Evolutionary conservation across 1,284 basidiomycete species (phyloP).

Genomic region (Boletellus deceptivus): DNA sequence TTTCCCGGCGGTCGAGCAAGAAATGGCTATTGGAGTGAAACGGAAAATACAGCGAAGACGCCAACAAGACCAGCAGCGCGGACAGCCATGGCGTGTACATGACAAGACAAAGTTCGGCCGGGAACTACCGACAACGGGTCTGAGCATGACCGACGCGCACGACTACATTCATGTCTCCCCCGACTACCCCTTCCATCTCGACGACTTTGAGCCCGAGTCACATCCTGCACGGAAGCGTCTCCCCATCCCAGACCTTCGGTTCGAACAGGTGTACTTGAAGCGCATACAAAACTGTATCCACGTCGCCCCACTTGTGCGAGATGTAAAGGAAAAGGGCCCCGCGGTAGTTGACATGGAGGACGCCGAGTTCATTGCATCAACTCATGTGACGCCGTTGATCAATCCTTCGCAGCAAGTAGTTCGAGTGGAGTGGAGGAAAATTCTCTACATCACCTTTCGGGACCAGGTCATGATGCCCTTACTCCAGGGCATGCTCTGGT

Average conservation of each 20-base stretch:
- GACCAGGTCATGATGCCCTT: slow-evolving; percentile 71
- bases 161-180: slow-evolving; percentile 7
- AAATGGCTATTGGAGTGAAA: slow-evolving; percentile 22
- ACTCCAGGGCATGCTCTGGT: slow-evolving; percentile 72
- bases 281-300: slow-evolving; percentile 56
- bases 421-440: slow-evolving; percentile 54
- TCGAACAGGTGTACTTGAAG: slow-evolving; percentile 65
- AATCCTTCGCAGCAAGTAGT: slow-evolving; percentile 37
- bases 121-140: slow-evolving; percentile 18
- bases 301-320: slow-evolving; percentile 31
- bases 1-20: slow-evolving; percentile 14
- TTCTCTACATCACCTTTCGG: slow-evolving; percentile 61
- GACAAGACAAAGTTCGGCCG: slow-evolving; percentile 5
- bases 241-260: slow-evolving; percentile 68
- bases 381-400: slow-evolving; percentile 23
- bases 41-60: slow-evolving; percentile 28
- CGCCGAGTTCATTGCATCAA: slow-evolving; percentile 12
- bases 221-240: slow-evolving; percentile 31
- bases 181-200: slow-evolving; percentile 17
- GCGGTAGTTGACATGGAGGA: slow-evolving; percentile 16
- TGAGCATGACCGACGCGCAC: slow-evolving; percentile 25
- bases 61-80: slow-evolving; percentile 18
- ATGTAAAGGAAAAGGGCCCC: slow-evolving; percentile 32
- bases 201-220: slow-evolving; percentile 15
- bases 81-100: slow-evolving; percentile 23